A percentile compares a stretch with the other conserved stretches of the same genome.
Conservation (phyloP, 257 asterid species). For the Solanum pinnatisectum region DNA sequence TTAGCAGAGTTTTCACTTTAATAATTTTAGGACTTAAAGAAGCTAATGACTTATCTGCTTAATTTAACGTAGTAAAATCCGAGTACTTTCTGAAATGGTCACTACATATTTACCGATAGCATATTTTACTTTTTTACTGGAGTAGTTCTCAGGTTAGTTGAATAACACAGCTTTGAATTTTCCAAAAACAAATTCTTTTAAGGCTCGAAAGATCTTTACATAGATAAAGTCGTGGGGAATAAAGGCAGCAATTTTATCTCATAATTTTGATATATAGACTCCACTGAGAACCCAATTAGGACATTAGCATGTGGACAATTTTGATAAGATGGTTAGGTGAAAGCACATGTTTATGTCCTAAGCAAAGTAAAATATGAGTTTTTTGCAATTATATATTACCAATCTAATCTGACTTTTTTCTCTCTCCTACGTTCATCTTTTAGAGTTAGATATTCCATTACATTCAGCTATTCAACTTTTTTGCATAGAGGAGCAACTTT, state of each 20-base stretch:
- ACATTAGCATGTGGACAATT: constrained; percentile 2
- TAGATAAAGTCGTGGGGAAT: neutral
- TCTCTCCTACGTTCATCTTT: neutral
- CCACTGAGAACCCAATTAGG: neutral
- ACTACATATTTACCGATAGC: neutral
- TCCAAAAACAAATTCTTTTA: neutral
- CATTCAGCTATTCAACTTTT: neutral
- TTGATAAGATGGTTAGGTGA: constrained; percentile 5
- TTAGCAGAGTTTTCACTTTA: neutral
- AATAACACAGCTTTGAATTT: neutral
- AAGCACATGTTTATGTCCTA: constrained; percentile 3
- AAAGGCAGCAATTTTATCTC: neutral
- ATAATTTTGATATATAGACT: neutral
- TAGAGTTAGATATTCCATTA: neutral
- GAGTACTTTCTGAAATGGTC: neutral
- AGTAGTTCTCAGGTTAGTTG: neutral
- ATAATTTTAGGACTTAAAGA: neutral
- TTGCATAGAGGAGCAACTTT: neutral
- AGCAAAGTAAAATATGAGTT: constrained; percentile 7
- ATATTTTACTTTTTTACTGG: neutral
- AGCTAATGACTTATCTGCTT: neutral
- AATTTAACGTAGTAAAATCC: neutral
- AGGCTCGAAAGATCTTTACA: neutral
- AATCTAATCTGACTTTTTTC: neutral
- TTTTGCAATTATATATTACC: neutral